Evolutionary conservation across 2,329 filamentous ascomycete genomes (phyloP).

Genomic region (Fusarium keratoplasticum): DNA sequence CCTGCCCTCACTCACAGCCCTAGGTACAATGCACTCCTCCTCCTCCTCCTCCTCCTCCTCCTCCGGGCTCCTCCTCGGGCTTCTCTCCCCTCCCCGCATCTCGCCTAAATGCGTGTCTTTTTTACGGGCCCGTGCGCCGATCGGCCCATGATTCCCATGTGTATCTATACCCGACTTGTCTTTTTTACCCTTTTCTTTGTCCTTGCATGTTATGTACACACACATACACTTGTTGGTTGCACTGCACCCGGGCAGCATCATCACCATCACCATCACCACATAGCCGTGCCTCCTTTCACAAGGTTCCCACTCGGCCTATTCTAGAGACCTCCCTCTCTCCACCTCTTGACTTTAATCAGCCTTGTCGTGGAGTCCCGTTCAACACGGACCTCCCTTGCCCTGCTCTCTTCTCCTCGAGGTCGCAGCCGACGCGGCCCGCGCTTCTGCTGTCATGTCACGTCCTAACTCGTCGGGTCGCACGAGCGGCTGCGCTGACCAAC

Average conservation of each 20-base stretch:
- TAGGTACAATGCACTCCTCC: not conserved
- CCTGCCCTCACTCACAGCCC: not conserved
- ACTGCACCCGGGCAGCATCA: not conserved
- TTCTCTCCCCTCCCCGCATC: not conserved
- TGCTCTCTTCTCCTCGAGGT: not conserved
- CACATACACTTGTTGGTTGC: not conserved
- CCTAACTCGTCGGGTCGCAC: constrained; percentile 4
- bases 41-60: not conserved
- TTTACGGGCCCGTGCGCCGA: constrained; percentile 10
- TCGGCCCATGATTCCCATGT: constrained; percentile 3
- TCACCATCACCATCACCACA: not conserved
- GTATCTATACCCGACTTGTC: not conserved
- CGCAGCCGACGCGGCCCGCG: constrained; percentile 1
- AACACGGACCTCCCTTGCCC: not conserved
- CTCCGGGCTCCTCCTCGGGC: not conserved
- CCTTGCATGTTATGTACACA: not conserved
- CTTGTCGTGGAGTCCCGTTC: not conserved
- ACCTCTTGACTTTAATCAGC: not conserved
- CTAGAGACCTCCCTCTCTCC: not conserved
- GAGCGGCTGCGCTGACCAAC: not conserved
- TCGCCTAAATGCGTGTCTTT: constrained; percentile 29
- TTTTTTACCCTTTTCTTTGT: not conserved
- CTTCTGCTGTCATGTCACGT: constrained; percentile 2
- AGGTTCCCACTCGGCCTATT: constrained; percentile 1
- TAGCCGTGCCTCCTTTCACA: not conserved